Evolutionary conservation across 495 filamentous ascomycete species (phyloP), one percentile per base, ranked within the genome.

Genomic region (Podospora didyma): DNA sequence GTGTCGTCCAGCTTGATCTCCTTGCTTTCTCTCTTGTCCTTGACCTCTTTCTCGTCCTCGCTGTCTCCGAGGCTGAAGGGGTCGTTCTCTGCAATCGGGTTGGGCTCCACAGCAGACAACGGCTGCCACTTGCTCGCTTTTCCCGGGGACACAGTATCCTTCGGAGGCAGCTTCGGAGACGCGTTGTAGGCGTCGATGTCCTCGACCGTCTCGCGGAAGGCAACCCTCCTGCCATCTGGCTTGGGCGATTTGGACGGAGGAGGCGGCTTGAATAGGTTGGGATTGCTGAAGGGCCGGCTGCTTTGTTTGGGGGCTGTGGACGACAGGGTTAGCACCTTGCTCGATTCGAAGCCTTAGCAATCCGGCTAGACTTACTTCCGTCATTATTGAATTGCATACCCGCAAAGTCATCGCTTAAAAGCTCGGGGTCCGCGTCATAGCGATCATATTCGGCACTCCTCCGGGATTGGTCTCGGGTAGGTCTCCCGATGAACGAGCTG

Each of bases 91-190:
- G 82, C 84, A 45, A 93, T 86, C 31, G 95, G 94, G 50, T 83
- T 87, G 5, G 95, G 94, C 45, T 95, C 92, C 6, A 96, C 84
- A 1, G 87, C 83, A 28, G 90, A 88, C 51, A 98, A 75, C 16
- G 95, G 94, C 70, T 98, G 93, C 94, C 94, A 98, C 75, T 98
- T 98, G 79, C 89, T 95, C 14, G 82, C 74, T 73, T 89, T 94
- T 65, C 72, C 67, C 39, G 71, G 26, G 20, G 58, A 31, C 24
- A 51, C 20, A 9, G 54, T 20, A 37, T 69, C 69, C 59, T 64
- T 69, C 46, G 69, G 61, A 41, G 76, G 71, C 23, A 75, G 62
- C 54, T 74, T 72, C 42, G 83, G 76, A 19, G 89, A 81, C 20
- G 82, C 75, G 54, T 82, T 75, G 66, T 91, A 91, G n/a, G 86